A percentile compares a stretch with the other conserved stretches of the same genome.
Conservation (phyloP, 345 rosid species). For the Eucalyptus lansdowneana region DNA sequence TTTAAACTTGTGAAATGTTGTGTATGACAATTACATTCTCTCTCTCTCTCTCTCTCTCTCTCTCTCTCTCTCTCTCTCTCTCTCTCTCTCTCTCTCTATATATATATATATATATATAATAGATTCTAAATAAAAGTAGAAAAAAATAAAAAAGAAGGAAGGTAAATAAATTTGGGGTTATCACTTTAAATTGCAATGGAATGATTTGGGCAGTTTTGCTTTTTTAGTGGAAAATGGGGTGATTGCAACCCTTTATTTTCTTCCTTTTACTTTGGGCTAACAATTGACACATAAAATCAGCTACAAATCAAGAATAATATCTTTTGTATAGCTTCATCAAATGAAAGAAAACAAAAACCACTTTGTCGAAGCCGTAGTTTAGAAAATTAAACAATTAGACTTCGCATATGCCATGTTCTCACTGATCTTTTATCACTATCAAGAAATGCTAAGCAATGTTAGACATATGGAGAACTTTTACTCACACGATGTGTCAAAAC, state of each 20-base stretch:
- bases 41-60: too few species aligned
- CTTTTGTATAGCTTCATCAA: neutral
- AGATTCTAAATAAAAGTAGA: too few species aligned
- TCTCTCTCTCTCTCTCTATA: too few species aligned
- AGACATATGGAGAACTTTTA: neutral
- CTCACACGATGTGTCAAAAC: neutral
- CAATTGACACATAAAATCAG: neutral
- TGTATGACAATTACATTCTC: neutral
- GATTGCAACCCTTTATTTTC: neutral
- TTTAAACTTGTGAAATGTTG: neutral
- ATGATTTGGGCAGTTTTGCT: neutral
- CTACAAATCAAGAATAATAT: neutral
- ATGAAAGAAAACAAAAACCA: neutral
- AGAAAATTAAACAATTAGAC: neutral
- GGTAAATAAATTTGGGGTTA: neutral
- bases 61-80: too few species aligned
- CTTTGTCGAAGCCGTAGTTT: neutral
- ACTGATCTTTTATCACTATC: neutral
- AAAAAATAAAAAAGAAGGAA: too few species aligned
- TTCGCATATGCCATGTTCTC: neutral
- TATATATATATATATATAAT: too few species aligned
- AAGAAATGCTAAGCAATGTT: neutral
- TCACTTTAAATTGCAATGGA: neutral
- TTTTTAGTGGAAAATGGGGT: neutral
- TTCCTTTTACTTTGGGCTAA: neutral